Conservation (phyloP, 257 asterid genomes). For the Fraxinus pennsylvanica region DNA sequence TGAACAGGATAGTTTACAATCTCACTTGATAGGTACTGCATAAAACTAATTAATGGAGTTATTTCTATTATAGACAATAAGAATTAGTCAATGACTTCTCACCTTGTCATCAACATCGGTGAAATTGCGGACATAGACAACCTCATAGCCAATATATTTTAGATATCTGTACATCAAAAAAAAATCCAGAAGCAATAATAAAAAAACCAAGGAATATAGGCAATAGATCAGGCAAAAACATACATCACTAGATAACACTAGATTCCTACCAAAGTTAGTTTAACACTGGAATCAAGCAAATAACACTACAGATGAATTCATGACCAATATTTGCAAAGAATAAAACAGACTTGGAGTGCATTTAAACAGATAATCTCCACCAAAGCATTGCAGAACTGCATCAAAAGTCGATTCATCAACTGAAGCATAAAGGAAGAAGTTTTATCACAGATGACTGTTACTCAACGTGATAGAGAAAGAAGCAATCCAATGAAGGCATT, state of each 20-base stretch:
- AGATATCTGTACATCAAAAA: slow-evolving; percentile 53
- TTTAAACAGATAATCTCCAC: neutral
- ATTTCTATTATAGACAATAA: neutral
- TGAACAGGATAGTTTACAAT: neutral
- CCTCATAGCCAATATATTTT: slow-evolving; percentile 73
- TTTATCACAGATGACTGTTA: neutral
- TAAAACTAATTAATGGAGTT: neutral
- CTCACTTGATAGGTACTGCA: slow-evolving; percentile 2
- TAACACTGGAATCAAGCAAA: neutral
- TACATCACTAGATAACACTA: slow-evolving; percentile 3
- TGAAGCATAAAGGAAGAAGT: too few relatives aligned
- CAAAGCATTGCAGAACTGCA: neutral
- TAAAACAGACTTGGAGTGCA: neutral
- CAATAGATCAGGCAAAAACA: neutral
- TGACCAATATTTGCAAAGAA: neutral
- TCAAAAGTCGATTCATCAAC: too few relatives aligned
- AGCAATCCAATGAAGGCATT: neutral
- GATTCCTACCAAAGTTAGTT: neutral
- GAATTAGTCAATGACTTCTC: slow-evolving; percentile 27
- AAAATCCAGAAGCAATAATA: neutral
- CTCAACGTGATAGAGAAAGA: neutral
- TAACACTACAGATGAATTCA: neutral
- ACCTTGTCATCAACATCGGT: slow-evolving; percentile 97
- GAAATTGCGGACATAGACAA: slow-evolving; percentile 84
- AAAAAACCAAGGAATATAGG: neutral